A percentile compares a stretch with the other conserved stretches of the same genome.
These are phyloP conservation scores for Rhodotorula paludigena DNA, from an alignment of 768 basidiomycete species.

Conservation along the genomic window DNA sequence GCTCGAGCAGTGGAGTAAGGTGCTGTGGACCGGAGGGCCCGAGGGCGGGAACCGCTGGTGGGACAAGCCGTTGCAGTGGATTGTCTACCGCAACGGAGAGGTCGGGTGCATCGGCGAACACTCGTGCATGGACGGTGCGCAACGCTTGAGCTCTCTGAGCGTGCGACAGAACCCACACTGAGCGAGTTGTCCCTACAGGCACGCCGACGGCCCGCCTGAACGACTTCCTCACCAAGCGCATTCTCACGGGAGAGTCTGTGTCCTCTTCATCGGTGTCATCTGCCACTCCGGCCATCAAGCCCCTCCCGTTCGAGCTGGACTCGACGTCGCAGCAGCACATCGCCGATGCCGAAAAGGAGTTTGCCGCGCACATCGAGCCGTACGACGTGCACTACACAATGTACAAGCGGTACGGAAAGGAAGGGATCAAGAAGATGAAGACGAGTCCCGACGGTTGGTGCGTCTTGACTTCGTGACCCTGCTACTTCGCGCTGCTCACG, in stretches of 20 bases:
- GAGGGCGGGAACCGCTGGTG: slow-evolving; percentile 84
- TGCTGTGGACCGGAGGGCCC: slow-evolving; percentile 51
- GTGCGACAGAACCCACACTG: too few species aligned
- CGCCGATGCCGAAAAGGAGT: slow-evolving; percentile 59
- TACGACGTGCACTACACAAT: slow-evolving; percentile 80
- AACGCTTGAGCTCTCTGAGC: too few species aligned
- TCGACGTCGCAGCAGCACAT: slow-evolving; percentile 56
- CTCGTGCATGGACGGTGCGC: slow-evolving; percentile 71
- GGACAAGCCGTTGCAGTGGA: slow-evolving; percentile 84
- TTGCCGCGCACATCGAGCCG: slow-evolving; percentile 61
- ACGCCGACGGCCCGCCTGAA: slow-evolving; percentile 90
- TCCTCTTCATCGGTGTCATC: not conserved
- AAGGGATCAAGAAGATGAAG: slow-evolving; percentile 62
- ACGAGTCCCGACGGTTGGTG: slow-evolving; percentile 70
- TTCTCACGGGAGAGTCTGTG: slow-evolving; percentile 61
- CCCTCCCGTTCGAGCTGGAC: slow-evolving; percentile 64
- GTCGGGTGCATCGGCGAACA: slow-evolving; percentile 70
- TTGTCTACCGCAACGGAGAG: slow-evolving; percentile 89
- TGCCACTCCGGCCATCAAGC: slow-evolving; percentile 40
- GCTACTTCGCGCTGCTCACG: not conserved
- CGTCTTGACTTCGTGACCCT: not conserved
- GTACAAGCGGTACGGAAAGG: slow-evolving; percentile 83
- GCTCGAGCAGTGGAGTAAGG: not conserved
- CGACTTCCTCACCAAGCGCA: slow-evolving; percentile 75
- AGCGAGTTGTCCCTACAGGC: not conserved